Base-by-base conservation (phyloP, 371 early-diverging fungal species). In the Cokeromyces recurvatus region DNA sequence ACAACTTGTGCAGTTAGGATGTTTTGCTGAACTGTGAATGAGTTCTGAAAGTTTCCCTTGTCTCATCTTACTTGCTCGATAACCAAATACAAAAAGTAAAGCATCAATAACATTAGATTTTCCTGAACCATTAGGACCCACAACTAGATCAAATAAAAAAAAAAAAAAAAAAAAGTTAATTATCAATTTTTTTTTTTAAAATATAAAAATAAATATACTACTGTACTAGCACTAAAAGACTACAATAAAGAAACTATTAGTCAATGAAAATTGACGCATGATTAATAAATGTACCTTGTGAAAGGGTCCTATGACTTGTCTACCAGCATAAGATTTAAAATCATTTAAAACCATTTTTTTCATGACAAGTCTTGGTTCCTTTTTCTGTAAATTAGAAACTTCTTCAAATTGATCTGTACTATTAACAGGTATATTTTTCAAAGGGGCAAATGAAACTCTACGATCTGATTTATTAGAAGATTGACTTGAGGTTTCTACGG, bases 41-140 rank as follows among this genome's bases (percentile, higher is more conserved):
- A 99, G 82, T 54, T 97, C 97, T 1, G 91, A 91, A 21, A 98
- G 71, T 57, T 92, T 92, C 15, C 89, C 90, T 68, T 99, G 99
- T 38, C 99, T 82, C 87, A 99, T 92, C 65, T 99, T 99, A 77
- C 88, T 95, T 12, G 99, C 98, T 46, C 95, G 79, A 73, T 94
- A 99, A 15, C 99, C 99, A 81, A 99, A 98, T 25, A 99, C 99
- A 73, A 99, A 99, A 22, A 99, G 72, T 27, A 99, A 78, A 1
- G 96, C 85, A 70, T 99, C 99, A 57, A 99, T 99, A 15, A 99
- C 98, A 60, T 99, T 99, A 8, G 97, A 96, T 73, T 97, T 99
- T 25, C 99, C 99, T 15, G 94, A 95, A n/a, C 99, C 99, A 57
- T 99, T 99, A 4, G 98, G 98, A 0, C 99, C 99, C 11, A 99